Base-by-base conservation (phyloP, 306 rosid genomes). In the Cicer yamashitae region DNA sequence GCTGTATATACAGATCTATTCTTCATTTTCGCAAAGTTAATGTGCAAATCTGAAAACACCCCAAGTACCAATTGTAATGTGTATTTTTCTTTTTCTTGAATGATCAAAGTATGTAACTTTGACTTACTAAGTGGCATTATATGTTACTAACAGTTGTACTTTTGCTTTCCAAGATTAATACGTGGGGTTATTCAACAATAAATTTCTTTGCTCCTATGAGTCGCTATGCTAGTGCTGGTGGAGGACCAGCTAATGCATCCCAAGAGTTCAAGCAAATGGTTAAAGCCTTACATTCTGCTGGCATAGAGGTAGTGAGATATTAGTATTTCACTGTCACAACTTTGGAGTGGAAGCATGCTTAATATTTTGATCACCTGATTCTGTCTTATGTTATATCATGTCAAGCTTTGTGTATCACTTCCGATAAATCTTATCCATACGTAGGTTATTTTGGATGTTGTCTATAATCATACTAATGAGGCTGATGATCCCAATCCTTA, bases 171-270 rank as follows among this genome's bases (percentile, higher is more conserved):
- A 82, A 94, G 99, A 90, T 92, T 77, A 94, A 94, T 84, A 91
- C 96, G 14, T 94, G 99, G 99, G 98, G 99, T 70, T 94, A 94
- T 82, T 94, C 99, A 6, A 94, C 99, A 67, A 86, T 90, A 78
- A 94, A 94, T 84, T 94, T 94, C 85, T 94, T 94, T 84, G 85
- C 99, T 59, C 99, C 99, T 37, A 92, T 91, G 97, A 91, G 93
- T 82, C 97, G 99, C 82, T 94, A 94, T 84, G 92, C 96, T 25
- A 91, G 97, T 89, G 89, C 88, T 80, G 97, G 99, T 59, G 97
- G 97, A 76, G 97, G 98, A 75, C 87, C 99, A 39, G 63, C 88
- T 79, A 91, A 84, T 77, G 97, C 99, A 81, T 89, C 96, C 37
- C 81, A 38, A 74, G 99, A 92, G 85, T 90, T 94, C 62, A 94